Evolutionary conservation across 805 yeast species (phyloP).

Genomic region (Tanozyma kutaoensis): DNA sequence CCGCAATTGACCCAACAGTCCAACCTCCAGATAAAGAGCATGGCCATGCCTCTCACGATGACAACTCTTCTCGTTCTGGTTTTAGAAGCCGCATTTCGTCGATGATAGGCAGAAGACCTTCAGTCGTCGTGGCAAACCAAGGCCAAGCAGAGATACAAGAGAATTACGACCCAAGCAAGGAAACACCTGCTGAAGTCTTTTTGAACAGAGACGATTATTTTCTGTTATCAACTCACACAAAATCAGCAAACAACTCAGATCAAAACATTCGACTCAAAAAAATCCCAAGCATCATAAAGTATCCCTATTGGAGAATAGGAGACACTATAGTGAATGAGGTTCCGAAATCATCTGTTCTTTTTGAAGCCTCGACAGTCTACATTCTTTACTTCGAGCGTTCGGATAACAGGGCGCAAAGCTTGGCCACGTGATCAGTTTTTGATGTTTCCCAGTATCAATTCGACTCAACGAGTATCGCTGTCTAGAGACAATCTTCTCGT

Average conservation of each 20-base stretch:
- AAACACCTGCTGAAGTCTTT: constrained; percentile 27
- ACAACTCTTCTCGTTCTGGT: neutral
- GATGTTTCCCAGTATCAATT: neutral
- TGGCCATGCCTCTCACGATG: constrained; percentile 1
- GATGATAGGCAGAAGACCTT: constrained; percentile 30
- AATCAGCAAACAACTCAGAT: neutral
- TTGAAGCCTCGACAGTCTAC: constrained; percentile 68
- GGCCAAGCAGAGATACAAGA: constrained; percentile 22
- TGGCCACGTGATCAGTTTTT: neutral
- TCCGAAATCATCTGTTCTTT: constrained; percentile 40
- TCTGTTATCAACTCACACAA: constrained; percentile 5
- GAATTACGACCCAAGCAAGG: constrained; percentile 22
- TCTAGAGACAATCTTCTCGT: too few species aligned
- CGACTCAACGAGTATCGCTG: neutral
- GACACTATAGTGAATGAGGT: constrained; percentile 63
- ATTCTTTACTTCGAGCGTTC: constrained; percentile 69
- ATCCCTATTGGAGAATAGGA: constrained; percentile 78
- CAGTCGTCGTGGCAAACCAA: constrained; percentile 24
- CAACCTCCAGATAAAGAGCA: constrained; percentile 4
- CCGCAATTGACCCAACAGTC: constrained; percentile 1
- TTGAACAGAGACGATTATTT: constrained; percentile 19
- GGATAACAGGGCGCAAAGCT: constrained; percentile 11
- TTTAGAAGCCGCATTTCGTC: constrained; percentile 22
- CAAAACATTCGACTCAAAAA: constrained; percentile 31
- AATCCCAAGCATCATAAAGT: constrained; percentile 38